Base-by-base conservation (phyloP, 2,329 filamentous ascomycete species). In the Sporothrix mexicana region DNA sequence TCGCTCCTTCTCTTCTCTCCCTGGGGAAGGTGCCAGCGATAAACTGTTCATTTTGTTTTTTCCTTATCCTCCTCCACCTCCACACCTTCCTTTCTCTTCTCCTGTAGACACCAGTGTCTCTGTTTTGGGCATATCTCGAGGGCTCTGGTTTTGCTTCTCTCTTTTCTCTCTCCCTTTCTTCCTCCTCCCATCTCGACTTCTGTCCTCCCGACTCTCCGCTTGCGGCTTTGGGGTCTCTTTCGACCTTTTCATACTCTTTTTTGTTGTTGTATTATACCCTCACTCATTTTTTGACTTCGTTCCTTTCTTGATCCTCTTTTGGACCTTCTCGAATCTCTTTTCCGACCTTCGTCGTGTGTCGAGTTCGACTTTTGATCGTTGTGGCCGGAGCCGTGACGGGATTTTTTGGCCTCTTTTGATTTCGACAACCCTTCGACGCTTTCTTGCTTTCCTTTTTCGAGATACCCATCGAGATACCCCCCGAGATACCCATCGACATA, bases 251-350 rank as follows among this genome's bases (percentile, higher is more conserved):
- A n/a, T 36, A 36, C 17, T 17, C 57, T 23, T 62, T 62, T 64
- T n/a, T 23, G 7, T 49, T 61, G 8, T 45, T 64, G 45, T 62
- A 62, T 53, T 51, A 53, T 71, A 71, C 69, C 9, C 25, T 64
- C 69, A 76, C 74, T 76, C 73, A 76, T 76, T 75, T 75, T 66
- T 72, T 76, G 75, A 73, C 30, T 20, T 57, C 30, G 2, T 41
- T 69, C 67, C 45, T 75, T 74, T 78, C 77, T 76, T 25, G 59
- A 10, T 45, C 69, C 70, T 71, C 36, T 57, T 51, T 49, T 43
- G 25, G 25, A 23, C 55, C 59, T 20, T 51, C 13, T 66, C 47
- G 45, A 13, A 17, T 53, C 15, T n/a, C 51, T 20, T 23, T 36
- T 36, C 30, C 41, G 55, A 23, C 51, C 47, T 36, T 49, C 30